Percentiles rank a stretch among this genome's conserved stretches.
Conservation (phyloP, 1,139 yeast genomes). For the Taphrina populina region DNA sequence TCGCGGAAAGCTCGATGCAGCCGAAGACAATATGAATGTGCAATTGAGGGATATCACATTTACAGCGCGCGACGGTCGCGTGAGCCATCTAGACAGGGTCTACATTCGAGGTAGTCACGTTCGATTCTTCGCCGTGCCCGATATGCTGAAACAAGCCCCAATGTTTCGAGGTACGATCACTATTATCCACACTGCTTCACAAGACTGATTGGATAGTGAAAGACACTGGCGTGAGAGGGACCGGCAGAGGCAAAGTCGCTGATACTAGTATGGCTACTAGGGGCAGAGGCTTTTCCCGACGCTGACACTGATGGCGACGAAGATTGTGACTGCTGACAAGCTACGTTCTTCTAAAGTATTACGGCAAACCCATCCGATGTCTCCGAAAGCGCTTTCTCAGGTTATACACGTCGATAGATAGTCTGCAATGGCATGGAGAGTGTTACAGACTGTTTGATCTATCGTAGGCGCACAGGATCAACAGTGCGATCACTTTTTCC, state of each 20-base stretch:
- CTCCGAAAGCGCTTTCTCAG: no score
- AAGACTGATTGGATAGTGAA: constrained; percentile 6
- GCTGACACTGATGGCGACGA: no score
- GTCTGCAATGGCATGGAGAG: no score
- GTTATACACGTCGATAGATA: no score
- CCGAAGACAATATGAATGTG: constrained; percentile 89
- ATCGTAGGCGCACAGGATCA: no score
- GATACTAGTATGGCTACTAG: constrained; percentile 30
- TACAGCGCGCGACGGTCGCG: constrained; percentile 72
- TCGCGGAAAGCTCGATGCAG: constrained; percentile 37
- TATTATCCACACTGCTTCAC: background rate
- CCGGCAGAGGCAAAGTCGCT: constrained; percentile 30
- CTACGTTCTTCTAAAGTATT: no score
- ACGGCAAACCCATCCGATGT: no score
- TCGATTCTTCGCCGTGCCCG: constrained; percentile 81
- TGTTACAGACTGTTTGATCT: no score
- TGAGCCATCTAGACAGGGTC: constrained; percentile 76
- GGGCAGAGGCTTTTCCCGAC: constrained; percentile 22
- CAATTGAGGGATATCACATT: constrained; percentile 80
- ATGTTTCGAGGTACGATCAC: constrained; percentile 30
- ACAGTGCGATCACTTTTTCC: no score
- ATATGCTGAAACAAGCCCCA: constrained; percentile 54
- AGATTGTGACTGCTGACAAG: no score
- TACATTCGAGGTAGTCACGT: constrained; percentile 91
- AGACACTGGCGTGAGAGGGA: constrained; percentile 25